These are phyloP conservation scores for Peronospora tabacina DNA, from an alignment of 352 stramenopile genomes.

Conservation along the genomic window DNA sequence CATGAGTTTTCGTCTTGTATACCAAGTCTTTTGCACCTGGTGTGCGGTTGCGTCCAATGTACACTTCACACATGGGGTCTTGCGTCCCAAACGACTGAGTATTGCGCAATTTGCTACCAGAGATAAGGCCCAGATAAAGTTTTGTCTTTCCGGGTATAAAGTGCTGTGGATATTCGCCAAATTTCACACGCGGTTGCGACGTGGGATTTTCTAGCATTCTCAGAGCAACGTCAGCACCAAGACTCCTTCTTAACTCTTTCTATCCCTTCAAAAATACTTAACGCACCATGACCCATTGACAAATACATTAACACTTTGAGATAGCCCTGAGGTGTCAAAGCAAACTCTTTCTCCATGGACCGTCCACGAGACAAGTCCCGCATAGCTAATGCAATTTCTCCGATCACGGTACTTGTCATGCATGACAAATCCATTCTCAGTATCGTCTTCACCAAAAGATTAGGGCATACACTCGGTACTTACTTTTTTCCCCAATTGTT, in stretches of 20 bases:
- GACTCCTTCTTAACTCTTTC: neutral
- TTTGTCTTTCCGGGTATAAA: conserved; percentile 72
- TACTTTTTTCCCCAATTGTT: conserved; percentile 78
- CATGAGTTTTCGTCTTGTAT: conserved; percentile 64
- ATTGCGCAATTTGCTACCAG: conserved; percentile 63
- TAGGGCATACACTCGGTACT: neutral
- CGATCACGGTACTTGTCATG: conserved; percentile 48
- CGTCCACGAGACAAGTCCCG: conserved; percentile 60
- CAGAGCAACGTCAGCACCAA: conserved; percentile 3
- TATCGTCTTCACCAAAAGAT: too few species aligned
- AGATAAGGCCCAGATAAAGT: conserved; percentile 56
- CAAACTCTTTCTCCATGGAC: conserved; percentile 78
- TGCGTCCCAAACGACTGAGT: conserved; percentile 74
- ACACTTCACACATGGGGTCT: conserved; percentile 68
- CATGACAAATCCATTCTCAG: neutral
- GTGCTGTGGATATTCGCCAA: conserved; percentile 66
- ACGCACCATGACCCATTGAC: conserved; percentile 53
- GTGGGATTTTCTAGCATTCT: conserved; percentile 55
- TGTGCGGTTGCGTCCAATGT: conserved; percentile 41
- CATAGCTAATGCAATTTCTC: conserved; percentile 59
- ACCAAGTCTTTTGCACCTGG: conserved; percentile 44
- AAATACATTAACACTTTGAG: conserved; percentile 64
- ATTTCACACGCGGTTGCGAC: conserved; percentile 46
- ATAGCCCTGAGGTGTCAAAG: conserved; percentile 58
- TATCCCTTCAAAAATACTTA: neutral